Conservation (phyloP, 1,139 yeast species). For the Suhomyces maxii region DNA sequence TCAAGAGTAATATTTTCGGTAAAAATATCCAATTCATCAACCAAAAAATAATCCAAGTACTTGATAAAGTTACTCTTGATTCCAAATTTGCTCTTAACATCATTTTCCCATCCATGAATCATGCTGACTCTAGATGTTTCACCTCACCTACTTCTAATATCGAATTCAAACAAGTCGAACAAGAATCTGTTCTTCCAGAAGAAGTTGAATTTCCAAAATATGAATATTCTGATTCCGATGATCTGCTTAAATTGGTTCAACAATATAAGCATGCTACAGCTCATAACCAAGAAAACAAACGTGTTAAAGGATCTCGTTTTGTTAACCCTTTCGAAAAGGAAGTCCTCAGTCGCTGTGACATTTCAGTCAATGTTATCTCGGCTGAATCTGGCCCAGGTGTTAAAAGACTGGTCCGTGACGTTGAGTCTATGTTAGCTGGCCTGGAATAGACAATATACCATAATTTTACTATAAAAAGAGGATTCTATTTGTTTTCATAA, state of each 20-base stretch:
- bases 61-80: constrained; percentile 2
- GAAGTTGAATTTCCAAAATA: constrained; percentile 4
- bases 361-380: constrained; percentile 21
- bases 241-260: constrained; percentile 2
- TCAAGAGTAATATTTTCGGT: constrained; percentile 26
- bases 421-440: constrained; percentile 9
- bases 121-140: constrained; percentile 27
- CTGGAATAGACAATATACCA: background rate
- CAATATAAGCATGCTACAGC: constrained; percentile 5
- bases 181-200: constrained; percentile 1
- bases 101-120: constrained; percentile 35
- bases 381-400: constrained; percentile 5
- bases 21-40: constrained; percentile 30
- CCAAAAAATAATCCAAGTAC: constrained; percentile 19
- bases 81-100: constrained; percentile 22
- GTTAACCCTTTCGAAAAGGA: constrained; percentile 2
- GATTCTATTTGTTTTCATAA: no score
- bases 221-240: constrained; percentile 3
- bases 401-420: constrained; percentile 7
- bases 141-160: constrained; percentile 10
- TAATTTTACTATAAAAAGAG: background rate
- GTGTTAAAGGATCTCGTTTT: background rate
- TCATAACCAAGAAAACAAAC: background rate
- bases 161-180: constrained; percentile 6
- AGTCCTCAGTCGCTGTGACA: constrained; percentile 19